Percentiles rank a stretch among this genome's conserved stretches.
Evolutionary conservation across 192 early-diverging fungal genomes (phyloP).

Genomic region (Haplosporangium gracile): DNA sequence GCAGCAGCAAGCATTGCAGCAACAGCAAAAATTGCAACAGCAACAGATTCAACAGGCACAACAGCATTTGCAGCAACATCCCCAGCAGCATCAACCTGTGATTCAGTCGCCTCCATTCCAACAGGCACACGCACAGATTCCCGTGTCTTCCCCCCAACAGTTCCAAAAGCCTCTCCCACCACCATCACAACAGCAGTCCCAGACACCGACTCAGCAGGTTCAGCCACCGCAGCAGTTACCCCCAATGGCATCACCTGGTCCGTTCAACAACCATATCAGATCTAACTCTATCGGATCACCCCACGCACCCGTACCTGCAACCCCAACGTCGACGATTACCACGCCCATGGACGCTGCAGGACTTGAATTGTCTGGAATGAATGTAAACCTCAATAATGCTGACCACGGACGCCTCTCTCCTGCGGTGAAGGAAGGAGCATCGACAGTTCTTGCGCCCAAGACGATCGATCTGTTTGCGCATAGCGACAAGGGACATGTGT

Average conservation of each 20-base stretch:
- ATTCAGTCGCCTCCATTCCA: conserved; percentile 17
- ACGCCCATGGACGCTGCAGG: conserved; percentile 22
- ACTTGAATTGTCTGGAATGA: conserved; percentile 28
- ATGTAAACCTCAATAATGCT: conserved; percentile 21
- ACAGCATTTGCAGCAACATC: conserved; percentile 34
- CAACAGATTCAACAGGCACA: conserved; percentile 19
- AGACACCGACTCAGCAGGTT: conserved; percentile 6
- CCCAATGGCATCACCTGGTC: conserved; percentile 34
- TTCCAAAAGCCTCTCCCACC: conserved; percentile 15
- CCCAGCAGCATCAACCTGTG: conserved; percentile 14
- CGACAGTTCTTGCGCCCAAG: conserved; percentile 16
- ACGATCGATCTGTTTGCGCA: conserved; percentile 42
- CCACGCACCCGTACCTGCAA: not conserved
- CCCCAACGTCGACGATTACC: not conserved
- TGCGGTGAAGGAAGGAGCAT: conserved; percentile 11
- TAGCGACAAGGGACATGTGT: conserved; percentile 49
- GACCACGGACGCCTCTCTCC: conserved; percentile 42
- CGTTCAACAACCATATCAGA: conserved; percentile 30
- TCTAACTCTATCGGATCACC: conserved; percentile 41
- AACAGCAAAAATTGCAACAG: conserved; percentile 32
- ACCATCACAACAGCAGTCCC: conserved; percentile 12
- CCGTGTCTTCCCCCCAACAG: conserved; percentile 14
- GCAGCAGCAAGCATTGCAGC: conserved; percentile 28
- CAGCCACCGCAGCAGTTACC: conserved; percentile 8
- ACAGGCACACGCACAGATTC: conserved; percentile 7